Conservation (phyloP, 2,329 filamentous ascomycete species). For the Alternaria ventricosa region DNA sequence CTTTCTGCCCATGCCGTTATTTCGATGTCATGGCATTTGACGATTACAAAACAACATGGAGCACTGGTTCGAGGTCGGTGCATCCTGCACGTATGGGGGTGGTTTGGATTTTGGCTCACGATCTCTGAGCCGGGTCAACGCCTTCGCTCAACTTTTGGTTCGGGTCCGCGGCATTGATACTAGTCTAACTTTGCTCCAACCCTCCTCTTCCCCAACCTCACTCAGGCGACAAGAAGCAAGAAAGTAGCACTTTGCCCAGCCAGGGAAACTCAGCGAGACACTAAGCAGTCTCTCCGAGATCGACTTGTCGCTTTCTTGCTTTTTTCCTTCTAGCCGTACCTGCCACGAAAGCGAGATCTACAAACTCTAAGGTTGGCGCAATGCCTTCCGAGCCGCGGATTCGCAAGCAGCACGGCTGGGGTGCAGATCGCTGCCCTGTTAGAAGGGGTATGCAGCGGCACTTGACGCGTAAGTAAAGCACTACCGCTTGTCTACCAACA, state of each 20-base stretch:
- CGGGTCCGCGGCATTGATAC: not conserved
- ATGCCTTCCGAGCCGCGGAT: not conserved
- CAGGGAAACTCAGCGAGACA: not conserved
- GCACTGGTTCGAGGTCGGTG: not conserved
- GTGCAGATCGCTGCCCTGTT: not conserved
- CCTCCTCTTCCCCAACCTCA: not conserved
- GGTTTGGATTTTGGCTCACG: not conserved
- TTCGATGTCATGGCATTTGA: not conserved
- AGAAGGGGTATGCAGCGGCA: not conserved
- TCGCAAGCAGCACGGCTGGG: not conserved
- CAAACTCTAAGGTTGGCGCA: not conserved
- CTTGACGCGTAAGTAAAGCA: not conserved
- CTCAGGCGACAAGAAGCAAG: not conserved
- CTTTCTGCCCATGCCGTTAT: not conserved
- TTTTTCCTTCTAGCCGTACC: not conserved
- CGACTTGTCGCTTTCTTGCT: not conserved
- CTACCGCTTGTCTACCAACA: not conserved
- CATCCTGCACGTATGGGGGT: not conserved
- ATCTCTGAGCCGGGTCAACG: not conserved
- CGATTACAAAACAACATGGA: not conserved
- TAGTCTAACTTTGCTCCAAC: not conserved
- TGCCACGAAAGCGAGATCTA: not conserved
- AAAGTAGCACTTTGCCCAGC: not conserved
- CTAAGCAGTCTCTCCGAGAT: not conserved
- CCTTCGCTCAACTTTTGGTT: not conserved